Percentiles rank a stretch among this genome's conserved stretches.
Evolutionary conservation across 345 rosid species (phyloP).

Genomic region (Gossypium thurberi): DNA sequence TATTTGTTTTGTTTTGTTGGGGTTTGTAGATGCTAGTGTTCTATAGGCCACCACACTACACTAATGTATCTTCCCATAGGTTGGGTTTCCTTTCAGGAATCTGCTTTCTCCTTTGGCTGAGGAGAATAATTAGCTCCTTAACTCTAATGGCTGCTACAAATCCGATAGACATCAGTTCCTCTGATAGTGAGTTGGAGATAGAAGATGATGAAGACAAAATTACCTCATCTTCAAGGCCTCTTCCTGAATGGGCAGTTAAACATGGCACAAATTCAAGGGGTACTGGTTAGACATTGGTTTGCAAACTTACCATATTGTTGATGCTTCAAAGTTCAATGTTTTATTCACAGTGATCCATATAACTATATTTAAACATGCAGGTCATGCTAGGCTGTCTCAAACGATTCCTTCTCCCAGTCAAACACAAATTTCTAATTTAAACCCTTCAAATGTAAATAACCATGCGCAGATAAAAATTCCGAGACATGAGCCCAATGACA

Average conservation of each 20-base stretch:
- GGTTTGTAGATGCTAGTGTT: not conserved
- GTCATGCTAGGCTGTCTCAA: slow-evolving; percentile 26
- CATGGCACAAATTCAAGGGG: slow-evolving; percentile 19
- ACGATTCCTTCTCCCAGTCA: slow-evolving; percentile 24
- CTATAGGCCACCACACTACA: not conserved
- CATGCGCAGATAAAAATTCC: slow-evolving; percentile 18
- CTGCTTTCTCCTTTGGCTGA: slow-evolving; percentile 12
- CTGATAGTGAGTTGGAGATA: slow-evolving; percentile 64
- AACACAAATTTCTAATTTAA: slow-evolving; percentile 30
- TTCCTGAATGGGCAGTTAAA: slow-evolving; percentile 26
- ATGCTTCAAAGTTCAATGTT: slow-evolving; percentile 8
- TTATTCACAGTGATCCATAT: not conserved
- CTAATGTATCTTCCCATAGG: slow-evolving; percentile 25
- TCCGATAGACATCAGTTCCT: slow-evolving; percentile 75
- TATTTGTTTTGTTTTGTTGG: not conserved
- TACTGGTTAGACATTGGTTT: slow-evolving; percentile 27
- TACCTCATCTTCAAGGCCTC: slow-evolving; percentile 25
- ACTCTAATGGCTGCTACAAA: slow-evolving; percentile 28
- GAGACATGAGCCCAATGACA: slow-evolving; percentile 18
- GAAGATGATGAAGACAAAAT: slow-evolving; percentile 26
- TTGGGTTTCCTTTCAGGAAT: slow-evolving; percentile 20
- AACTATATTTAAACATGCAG: slow-evolving; percentile 21
- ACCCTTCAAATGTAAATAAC: slow-evolving; percentile 28
- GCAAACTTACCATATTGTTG: slow-evolving; percentile 4
- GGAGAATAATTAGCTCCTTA: slow-evolving; percentile 8